A percentile compares a stretch with the other conserved stretches of the same genome.
Evolutionary conservation across 352 stramenopile species (phyloP).

Genomic region (Phytopythium boreale): DNA sequence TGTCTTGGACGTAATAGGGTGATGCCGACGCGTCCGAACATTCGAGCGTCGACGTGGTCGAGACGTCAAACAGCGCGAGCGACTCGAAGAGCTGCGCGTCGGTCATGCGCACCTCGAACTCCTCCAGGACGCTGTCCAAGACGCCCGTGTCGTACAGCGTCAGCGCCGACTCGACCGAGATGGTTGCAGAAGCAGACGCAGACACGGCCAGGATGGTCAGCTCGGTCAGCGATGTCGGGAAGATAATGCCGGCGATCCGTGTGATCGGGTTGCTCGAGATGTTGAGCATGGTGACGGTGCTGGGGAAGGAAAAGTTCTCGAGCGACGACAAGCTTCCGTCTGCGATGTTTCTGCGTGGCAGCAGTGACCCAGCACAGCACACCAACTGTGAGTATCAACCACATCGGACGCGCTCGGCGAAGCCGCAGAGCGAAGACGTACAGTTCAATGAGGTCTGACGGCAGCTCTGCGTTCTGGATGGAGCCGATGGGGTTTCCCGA

Average conservation of each 20-base stretch:
- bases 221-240: conserved; percentile 21
- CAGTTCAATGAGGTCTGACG: conserved; percentile 25
- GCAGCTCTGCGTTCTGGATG: conserved; percentile 20
- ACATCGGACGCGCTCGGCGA: background rate
- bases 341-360: conserved; percentile 14
- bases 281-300: conserved; percentile 27
- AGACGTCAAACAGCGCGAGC: conserved; percentile 29
- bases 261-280: conserved; percentile 34
- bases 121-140: conserved; percentile 17
- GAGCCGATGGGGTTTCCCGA: conserved; percentile 33
- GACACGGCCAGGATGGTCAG: conserved; percentile 19
- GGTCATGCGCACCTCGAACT: conserved; percentile 41
- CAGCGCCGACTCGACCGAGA: conserved; percentile 5
- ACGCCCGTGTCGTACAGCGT: conserved; percentile 4
- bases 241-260: conserved; percentile 28
- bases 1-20: conserved; percentile 29
- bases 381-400: background rate
- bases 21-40: conserved; percentile 32
- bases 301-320: conserved; percentile 31
- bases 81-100: conserved; percentile 24
- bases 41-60: conserved; percentile 22
- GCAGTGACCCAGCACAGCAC: background rate
- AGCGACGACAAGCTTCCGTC: conserved; percentile 24
- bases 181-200: background rate
- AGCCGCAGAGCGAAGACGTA: conserved; percentile 12